Base-by-base conservation (phyloP, 2,329 filamentous ascomycete genomes). In the Calonectria fujianensis region DNA sequence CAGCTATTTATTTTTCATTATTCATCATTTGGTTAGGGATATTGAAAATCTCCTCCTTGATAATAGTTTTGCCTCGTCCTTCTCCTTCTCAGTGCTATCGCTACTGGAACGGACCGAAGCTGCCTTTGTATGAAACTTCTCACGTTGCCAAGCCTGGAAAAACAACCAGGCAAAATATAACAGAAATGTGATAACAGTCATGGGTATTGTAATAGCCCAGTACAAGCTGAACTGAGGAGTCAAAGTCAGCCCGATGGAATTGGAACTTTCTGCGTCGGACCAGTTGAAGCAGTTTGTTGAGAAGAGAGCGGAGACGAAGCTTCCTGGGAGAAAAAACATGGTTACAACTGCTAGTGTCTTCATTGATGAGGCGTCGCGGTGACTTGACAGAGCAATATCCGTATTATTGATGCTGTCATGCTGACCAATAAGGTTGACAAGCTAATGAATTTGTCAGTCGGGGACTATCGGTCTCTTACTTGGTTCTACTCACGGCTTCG, bases 271-370 rank as follows among this genome's bases (percentile, higher is more conserved):
- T 24, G 82, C 75, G 59, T 74, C 59, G 52, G 79, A 78, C 84
- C 84, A 86, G 31, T 83, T 78, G 69, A 86, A 85, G 67, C 82
- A 78, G 8, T 80, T 50, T 10, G 84, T 84, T 4, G 84, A 85
- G 74, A 87, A 86, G n/a, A 87, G 80, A 2, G 85, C 85, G 0
- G 86, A 85, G 20, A 87, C 81, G 68, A 87, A 87, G 70, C 83
- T 87, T 0, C 85, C 85, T 0, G 86, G 86, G 2, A 87, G 80
- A 76, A 87, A 87, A 45, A 87, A 82, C 85, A 87, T 86, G 73
- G 86, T 85, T 27, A 87, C 84, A 27, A 87, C 80, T 24, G 86
- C 86, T 29, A 87, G 75, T 10, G 85, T 86, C 80, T 86, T 87
- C 86, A 87, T 87, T 3, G 85, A 85, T 0, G 85, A 83, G n/a